A percentile compares a stretch with the other conserved stretches of the same genome.
phyloP scores from a whole-genome alignment of 2,329 filamentous ascomycete genomes.

The Boeremia lycopersici region DNA sequence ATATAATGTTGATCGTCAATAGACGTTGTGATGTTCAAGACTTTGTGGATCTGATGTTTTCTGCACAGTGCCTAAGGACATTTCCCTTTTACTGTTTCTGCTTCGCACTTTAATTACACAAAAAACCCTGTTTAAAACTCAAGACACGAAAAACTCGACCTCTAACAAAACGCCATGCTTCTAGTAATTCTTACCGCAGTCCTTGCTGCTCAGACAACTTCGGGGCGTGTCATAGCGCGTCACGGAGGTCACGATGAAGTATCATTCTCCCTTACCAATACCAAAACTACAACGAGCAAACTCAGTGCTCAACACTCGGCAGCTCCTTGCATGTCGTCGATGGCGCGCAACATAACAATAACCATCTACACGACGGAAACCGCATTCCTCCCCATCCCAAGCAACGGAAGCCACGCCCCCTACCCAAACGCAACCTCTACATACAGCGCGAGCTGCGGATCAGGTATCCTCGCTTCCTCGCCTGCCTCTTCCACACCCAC shows the following conservation, averaged over 20 bases:
- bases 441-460: background rate
- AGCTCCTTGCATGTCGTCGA: background rate
- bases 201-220: background rate
- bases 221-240: background rate
- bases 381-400: background rate
- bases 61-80: too few species aligned
- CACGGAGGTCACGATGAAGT: background rate
- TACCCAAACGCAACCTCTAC: slow-evolving; percentile 1
- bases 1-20: background rate
- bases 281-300: background rate
- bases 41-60: too few species aligned
- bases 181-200: background rate
- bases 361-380: background rate
- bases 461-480: background rate
- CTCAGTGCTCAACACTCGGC: too few species aligned
- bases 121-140: too few species aligned
- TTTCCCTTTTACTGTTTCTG: too few species aligned
- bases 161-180: background rate
- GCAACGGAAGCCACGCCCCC: background rate
- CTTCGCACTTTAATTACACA: too few species aligned
- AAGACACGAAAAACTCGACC: too few species aligned
- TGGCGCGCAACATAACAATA: background rate
- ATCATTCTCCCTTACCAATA: background rate
- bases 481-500: background rate
- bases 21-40: background rate